These are phyloP conservation scores for Boletus rubescentipes DNA, from an alignment of 768 basidiomycete species.

Conservation along the genomic window DNA sequence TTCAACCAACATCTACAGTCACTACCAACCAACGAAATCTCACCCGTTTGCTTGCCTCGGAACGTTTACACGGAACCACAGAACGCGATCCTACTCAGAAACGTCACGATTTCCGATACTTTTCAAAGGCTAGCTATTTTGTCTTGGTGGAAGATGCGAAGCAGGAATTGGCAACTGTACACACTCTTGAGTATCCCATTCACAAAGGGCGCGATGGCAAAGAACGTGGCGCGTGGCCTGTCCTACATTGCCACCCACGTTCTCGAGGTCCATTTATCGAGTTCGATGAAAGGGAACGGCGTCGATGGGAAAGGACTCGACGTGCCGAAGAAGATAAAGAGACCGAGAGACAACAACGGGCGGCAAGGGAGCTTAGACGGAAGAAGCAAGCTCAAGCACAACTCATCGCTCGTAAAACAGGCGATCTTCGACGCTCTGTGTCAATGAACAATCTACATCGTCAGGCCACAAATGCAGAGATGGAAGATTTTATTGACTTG, in stretches of 20 bases:
- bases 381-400: conserved; percentile 31
- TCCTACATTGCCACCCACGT: conserved; percentile 73
- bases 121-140: conserved; percentile 70
- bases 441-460: conserved; percentile 78
- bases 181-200: conserved; percentile 75
- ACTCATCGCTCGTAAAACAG: conserved; percentile 31
- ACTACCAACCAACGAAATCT: conserved; percentile 46
- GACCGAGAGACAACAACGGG: conserved; percentile 27
- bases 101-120: conserved; percentile 87
- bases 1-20: conserved; percentile 31
- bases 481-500: conserved; percentile 43
- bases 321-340: conserved; percentile 38
- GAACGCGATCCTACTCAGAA: conserved; percentile 92
- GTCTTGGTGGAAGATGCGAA: conserved; percentile 90
- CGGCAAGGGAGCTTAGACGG: conserved; percentile 28
- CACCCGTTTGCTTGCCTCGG: conserved; percentile 69
- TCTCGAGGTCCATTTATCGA: conserved; percentile 73
- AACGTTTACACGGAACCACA: conserved; percentile 77
- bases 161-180: conserved; percentile 80
- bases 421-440: conserved; percentile 69
- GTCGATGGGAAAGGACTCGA: conserved; percentile 61
- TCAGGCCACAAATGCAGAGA: conserved; percentile 40
- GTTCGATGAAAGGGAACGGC: conserved; percentile 73
- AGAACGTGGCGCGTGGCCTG: conserved; percentile 73
- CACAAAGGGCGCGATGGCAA: conserved; percentile 51